Evolutionary conservation across 345 rosid genomes (phyloP).

Genomic region (Mallotus nudiflorus): DNA sequence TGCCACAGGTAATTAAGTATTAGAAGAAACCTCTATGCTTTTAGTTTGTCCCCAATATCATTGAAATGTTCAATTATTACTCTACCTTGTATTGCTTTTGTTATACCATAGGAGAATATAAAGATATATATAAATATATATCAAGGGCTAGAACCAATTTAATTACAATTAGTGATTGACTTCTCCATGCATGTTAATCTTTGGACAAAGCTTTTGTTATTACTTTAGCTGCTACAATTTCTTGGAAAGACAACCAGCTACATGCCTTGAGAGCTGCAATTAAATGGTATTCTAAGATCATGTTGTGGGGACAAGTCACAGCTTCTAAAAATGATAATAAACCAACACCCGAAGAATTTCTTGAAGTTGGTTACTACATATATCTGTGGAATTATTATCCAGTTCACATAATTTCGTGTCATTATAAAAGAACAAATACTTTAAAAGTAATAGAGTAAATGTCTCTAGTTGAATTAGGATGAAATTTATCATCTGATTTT

Average conservation of each 20-base stretch:
- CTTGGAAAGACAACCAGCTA: constrained; percentile 20
- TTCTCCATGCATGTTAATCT: constrained; percentile 10
- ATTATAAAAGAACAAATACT: no score
- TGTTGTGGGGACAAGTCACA: background rate
- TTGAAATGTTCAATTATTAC: constrained; percentile 23
- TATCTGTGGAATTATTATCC: no score
- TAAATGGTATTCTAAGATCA: background rate
- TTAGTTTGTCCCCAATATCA: constrained; percentile 23
- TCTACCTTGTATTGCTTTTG: background rate
- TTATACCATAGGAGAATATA: background rate
- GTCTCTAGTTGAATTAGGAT: no score
- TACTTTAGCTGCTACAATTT: background rate
- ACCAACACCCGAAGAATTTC: background rate
- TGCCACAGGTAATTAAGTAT: constrained; percentile 18
- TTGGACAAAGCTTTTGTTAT: background rate
- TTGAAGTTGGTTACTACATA: no score
- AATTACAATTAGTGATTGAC: constrained; percentile 9
- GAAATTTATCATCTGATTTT: no score
- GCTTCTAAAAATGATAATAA: background rate
- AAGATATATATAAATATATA: background rate
- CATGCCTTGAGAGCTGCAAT: constrained; percentile 14
- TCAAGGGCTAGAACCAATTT: background rate
- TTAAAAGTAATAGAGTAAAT: no score
- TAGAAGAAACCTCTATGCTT: constrained; percentile 30
- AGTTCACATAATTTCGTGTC: no score